Evolutionary conservation across 768 basidiomycete genomes (phyloP).

Genomic region (Boletellus sp.): DNA sequence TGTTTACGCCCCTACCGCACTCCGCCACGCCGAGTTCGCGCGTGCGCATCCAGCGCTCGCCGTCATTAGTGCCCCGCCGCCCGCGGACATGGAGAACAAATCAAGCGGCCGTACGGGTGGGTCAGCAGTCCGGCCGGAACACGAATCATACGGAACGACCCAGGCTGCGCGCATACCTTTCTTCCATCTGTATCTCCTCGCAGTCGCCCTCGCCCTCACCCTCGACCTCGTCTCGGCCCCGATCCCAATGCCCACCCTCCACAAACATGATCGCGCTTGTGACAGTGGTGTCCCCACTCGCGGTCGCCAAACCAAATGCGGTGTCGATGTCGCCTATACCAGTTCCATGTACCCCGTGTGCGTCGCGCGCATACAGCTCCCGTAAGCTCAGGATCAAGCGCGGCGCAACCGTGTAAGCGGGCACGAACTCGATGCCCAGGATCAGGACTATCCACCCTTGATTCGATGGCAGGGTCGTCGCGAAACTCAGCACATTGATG

Average conservation of each 20-base stretch:
- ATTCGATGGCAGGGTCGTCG: neutral
- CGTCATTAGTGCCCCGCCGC: too few species aligned
- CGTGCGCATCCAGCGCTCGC: too few species aligned
- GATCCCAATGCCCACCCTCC: neutral
- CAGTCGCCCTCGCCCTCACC: neutral
- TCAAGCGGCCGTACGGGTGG: too few species aligned
- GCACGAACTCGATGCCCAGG: neutral
- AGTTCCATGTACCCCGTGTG: neutral
- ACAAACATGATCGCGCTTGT: neutral
- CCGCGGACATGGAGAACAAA: too few species aligned
- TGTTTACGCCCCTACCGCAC: too few species aligned
- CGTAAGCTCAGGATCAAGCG: conserved; percentile 2
- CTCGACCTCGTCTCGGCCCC: neutral
- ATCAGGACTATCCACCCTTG: neutral
- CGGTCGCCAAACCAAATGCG: neutral
- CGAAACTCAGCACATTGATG: neutral
- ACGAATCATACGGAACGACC: too few species aligned
- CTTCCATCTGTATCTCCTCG: neutral
- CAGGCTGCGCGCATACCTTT: neutral
- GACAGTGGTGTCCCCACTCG: neutral
- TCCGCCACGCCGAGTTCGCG: too few species aligned
- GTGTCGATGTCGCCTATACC: neutral
- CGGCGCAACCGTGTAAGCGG: neutral
- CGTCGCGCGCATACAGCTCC: neutral
- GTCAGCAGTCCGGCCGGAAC: too few species aligned